Evolutionary conservation across 306 rosid species (phyloP).

Genomic region (Comarum palustre): DNA sequence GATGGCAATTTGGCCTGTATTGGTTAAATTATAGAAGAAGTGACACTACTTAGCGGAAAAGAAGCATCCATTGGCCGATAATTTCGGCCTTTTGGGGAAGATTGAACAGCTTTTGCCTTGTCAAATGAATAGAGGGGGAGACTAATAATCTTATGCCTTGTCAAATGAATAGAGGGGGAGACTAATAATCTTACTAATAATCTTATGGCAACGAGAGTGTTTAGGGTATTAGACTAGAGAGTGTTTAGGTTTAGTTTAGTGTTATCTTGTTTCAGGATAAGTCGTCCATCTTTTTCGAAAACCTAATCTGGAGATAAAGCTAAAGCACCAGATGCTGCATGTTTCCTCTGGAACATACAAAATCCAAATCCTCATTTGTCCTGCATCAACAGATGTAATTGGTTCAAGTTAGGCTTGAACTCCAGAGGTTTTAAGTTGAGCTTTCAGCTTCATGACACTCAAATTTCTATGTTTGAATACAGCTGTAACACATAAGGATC

Average conservation of each 20-base stretch:
- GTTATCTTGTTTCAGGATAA: conserved; percentile 24
- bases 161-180: conserved; percentile 17
- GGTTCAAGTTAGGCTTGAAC: not conserved
- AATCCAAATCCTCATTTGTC: conserved; percentile 6
- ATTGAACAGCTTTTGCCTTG: conserved; percentile 14
- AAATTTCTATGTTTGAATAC: not conserved
- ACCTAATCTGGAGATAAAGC: conserved; percentile 17
- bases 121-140: conserved; percentile 17
- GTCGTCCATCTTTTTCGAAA: conserved; percentile 21
- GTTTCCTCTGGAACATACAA: conserved; percentile 28
- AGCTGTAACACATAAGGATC: conserved; percentile 3
- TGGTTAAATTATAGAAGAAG: conserved; percentile 18
- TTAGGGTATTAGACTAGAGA: conserved; percentile 14
- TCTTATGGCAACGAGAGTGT: conserved; percentile 24
- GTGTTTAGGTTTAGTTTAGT: conserved; percentile 17
- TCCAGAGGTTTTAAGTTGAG: not conserved
- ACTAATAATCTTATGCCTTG: conserved; percentile 27
- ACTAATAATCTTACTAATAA: too few species aligned
- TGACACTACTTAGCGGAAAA: conserved; percentile 32
- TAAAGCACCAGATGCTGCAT: conserved; percentile 16
- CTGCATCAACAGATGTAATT: not conserved
- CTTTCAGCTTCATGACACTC: not conserved
- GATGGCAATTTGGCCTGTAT: conserved; percentile 9
- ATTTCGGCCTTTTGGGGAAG: conserved; percentile 40
- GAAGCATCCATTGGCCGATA: conserved; percentile 38